Percentiles rank a stretch among this genome's conserved stretches.
phyloP scores from a whole-genome alignment of 78 protist genomes.

The Tieghemostelium lacteum region DNA sequence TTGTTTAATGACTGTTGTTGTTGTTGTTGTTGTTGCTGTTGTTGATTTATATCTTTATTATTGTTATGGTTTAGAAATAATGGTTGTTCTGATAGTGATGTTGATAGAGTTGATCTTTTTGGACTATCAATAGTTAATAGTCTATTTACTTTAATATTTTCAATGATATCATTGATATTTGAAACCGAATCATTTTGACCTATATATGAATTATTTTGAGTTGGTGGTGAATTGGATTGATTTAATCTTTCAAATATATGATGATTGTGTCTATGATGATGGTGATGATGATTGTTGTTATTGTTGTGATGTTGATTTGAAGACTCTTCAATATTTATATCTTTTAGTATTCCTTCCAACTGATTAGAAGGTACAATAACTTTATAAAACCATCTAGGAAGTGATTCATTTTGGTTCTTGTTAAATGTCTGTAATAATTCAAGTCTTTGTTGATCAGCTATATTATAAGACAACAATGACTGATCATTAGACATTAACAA shows the following conservation, averaged over 20 bases:
- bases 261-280: background rate
- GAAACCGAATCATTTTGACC: background rate
- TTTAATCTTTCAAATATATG: no score
- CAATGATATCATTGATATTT: background rate
- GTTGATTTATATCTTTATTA: no score
- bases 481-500: constrained; percentile 54
- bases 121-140: constrained; percentile 33
- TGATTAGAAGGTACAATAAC: constrained; percentile 64
- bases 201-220: background rate
- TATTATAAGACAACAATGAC: constrained; percentile 20
- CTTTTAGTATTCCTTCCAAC: constrained; percentile 32
- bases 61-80: no score
- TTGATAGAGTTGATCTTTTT: background rate
- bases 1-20: no score
- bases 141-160: background rate
- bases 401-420: background rate
- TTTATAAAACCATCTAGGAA: constrained; percentile 69
- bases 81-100: background rate
- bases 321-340: background rate
- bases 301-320: background rate
- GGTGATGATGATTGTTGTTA: no score
- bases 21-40: no score
- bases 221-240: background rate
- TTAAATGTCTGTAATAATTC: constrained; percentile 11
- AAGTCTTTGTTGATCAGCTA: background rate